Evolutionary conservation across 2,329 filamentous ascomycete genomes (phyloP).

Genomic region (Lojkania enalia): DNA sequence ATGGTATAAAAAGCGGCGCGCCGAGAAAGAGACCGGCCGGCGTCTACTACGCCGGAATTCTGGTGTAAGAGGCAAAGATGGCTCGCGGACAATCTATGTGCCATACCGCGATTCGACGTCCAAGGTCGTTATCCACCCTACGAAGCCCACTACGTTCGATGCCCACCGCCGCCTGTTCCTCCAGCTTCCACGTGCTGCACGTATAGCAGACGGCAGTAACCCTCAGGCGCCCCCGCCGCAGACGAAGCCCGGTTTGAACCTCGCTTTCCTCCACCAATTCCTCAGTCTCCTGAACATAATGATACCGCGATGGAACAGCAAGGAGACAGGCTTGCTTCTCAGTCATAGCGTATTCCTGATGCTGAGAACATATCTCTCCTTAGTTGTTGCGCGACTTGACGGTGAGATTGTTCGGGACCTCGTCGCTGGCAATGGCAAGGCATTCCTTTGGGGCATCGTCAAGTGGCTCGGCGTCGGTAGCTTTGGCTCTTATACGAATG

Average conservation of each 20-base stretch:
- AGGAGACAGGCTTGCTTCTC: constrained; percentile 86
- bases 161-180: constrained; percentile 92
- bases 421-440: constrained; percentile 89
- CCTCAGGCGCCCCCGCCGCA: constrained; percentile 78
- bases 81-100: constrained; percentile 91
- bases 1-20: constrained; percentile 72
- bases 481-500: constrained; percentile 94
- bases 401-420: constrained; percentile 95
- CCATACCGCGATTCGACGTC: constrained; percentile 86
- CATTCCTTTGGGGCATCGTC: constrained; percentile 82
- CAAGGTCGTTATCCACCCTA: constrained; percentile 88
- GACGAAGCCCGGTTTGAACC: constrained; percentile 90
- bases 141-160: constrained; percentile 92
- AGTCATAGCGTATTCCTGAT: constrained; percentile 90
- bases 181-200: constrained; percentile 82
- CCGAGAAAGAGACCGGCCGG: constrained; percentile 80
- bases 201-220: constrained; percentile 66
- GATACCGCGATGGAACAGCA: constrained; percentile 93
- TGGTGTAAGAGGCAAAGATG: constrained; percentile 90
- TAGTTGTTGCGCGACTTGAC: constrained; percentile 89
- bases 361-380: constrained; percentile 88
- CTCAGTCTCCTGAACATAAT: constrained; percentile 95
- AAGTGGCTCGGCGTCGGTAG: constrained; percentile 97
- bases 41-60: constrained; percentile 89
- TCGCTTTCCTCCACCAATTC: constrained; percentile 96